Conservation (phyloP, 1,284 basidiomycete species). For the Tilletia setariae region DNA sequence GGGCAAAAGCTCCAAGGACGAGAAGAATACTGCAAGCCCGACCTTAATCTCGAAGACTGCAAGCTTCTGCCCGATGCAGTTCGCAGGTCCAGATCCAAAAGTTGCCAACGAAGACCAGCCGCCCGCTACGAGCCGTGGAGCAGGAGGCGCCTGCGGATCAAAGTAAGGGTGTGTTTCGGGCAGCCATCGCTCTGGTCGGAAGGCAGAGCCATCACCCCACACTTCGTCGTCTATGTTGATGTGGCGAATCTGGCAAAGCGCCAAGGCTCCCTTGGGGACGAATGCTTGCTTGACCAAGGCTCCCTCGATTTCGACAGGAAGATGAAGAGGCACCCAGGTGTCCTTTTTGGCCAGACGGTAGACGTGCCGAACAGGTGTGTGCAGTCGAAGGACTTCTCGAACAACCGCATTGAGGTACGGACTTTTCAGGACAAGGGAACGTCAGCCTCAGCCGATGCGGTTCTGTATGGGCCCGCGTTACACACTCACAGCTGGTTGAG, state of each 20-base stretch:
- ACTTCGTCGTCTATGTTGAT: conserved; percentile 2
- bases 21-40: too few species aligned
- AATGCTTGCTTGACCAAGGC: neutral
- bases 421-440: too few species aligned
- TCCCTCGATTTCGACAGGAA: neutral
- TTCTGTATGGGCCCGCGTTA: neutral
- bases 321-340: neutral
- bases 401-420: conserved; percentile 17
- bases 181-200: conserved; percentile 15
- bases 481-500: too few species aligned
- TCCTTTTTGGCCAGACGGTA: neutral
- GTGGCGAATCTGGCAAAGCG: neutral
- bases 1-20: too few species aligned
- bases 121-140: neutral
- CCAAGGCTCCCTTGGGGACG: conserved; percentile 12
- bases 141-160: neutral
- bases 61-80: conserved; percentile 15
- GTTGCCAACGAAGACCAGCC: conserved; percentile 13
- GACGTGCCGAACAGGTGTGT: conserved; percentile 7
- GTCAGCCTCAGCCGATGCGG: conserved; percentile 13
- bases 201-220: conserved; percentile 17
- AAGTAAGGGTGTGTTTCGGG: conserved; percentile 4
- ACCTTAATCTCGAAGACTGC: conserved; percentile 14
- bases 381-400: conserved; percentile 9
- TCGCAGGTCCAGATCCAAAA: conserved; percentile 2